Percentiles rank a stretch among this genome's conserved stretches.
Conservation (phyloP, 1,284 basidiomycete genomes). For the Vanrija humicola region DNA sequence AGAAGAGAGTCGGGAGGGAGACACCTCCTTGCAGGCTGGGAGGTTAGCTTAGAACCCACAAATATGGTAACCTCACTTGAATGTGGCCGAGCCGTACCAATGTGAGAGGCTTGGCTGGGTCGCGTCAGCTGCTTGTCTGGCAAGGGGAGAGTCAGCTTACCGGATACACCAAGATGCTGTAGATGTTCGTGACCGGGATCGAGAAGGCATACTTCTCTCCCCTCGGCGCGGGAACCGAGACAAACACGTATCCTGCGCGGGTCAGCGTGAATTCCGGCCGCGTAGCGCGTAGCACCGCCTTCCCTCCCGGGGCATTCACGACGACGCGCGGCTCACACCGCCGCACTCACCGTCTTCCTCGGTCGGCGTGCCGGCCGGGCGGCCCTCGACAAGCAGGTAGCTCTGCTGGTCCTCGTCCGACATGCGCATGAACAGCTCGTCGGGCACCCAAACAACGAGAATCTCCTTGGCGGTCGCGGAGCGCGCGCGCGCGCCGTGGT, state of each 20-base stretch:
- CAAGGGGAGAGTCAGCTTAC: slow-evolving; percentile 39
- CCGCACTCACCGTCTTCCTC: slow-evolving; percentile 40
- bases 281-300: not conserved
- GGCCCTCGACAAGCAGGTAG: slow-evolving; percentile 34
- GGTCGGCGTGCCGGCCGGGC: slow-evolving; percentile 9
- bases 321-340: not conserved
- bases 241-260: slow-evolving; percentile 42
- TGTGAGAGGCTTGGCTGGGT: slow-evolving; percentile 42
- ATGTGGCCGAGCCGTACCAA: slow-evolving; percentile 48
- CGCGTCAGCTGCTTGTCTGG: not conserved
- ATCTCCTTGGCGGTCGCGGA: slow-evolving; percentile 22
- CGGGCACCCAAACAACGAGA: slow-evolving; percentile 46
- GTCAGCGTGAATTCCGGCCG: not conserved
- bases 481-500: not conserved
- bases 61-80: slow-evolving; percentile 36
- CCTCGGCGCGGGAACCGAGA: slow-evolving; percentile 48
- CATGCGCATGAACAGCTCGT: slow-evolving; percentile 41
- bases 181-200: slow-evolving; percentile 79
- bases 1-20: slow-evolving; percentile 84
- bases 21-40: slow-evolving; percentile 84
- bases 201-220: slow-evolving; percentile 94
- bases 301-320: not conserved
- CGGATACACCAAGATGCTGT: slow-evolving; percentile 80
- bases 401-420: slow-evolving; percentile 40
- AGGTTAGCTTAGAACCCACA: slow-evolving; percentile 50